Conservation (phyloP, 345 rosid species). For the Pistacia atlantica region DNA sequence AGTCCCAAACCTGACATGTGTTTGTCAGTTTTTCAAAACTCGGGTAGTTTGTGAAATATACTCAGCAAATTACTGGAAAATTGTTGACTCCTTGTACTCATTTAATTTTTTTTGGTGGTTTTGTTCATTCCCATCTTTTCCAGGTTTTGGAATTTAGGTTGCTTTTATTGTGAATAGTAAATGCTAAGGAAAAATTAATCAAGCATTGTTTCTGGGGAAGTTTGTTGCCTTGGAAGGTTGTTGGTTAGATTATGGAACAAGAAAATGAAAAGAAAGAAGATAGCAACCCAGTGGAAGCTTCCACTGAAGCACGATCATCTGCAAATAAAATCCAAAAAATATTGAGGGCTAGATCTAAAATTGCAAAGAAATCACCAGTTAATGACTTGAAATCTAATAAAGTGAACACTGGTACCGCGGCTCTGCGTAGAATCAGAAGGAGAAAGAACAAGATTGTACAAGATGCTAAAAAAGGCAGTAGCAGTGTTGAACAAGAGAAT, state of each 20-base stretch:
- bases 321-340: conserved; percentile 33
- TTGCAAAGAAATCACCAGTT: conserved; percentile 42
- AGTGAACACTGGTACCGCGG: conserved; percentile 19
- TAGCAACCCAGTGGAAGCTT: conserved; percentile 31
- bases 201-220: neutral
- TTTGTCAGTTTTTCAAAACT: no score
- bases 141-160: neutral
- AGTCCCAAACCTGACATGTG: no score
- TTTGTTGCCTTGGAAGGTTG: conserved; percentile 1
- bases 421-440: conserved; percentile 22
- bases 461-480: conserved; percentile 20
- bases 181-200: neutral
- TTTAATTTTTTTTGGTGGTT: neutral
- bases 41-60: no score
- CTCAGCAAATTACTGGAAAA: neutral
- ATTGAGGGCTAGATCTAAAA: conserved; percentile 41
- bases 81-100: neutral
- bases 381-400: conserved; percentile 33
- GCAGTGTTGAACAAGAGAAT: conserved; percentile 15
- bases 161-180: neutral
- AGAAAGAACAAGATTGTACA: conserved; percentile 25
- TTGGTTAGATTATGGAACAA: conserved; percentile 36
- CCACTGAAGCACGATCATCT: conserved; percentile 34
- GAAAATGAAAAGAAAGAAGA: conserved; percentile 32
- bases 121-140: neutral